Base-by-base conservation (phyloP, 2,329 filamentous ascomycete genomes). In the Ascomycota sp. region DNA sequence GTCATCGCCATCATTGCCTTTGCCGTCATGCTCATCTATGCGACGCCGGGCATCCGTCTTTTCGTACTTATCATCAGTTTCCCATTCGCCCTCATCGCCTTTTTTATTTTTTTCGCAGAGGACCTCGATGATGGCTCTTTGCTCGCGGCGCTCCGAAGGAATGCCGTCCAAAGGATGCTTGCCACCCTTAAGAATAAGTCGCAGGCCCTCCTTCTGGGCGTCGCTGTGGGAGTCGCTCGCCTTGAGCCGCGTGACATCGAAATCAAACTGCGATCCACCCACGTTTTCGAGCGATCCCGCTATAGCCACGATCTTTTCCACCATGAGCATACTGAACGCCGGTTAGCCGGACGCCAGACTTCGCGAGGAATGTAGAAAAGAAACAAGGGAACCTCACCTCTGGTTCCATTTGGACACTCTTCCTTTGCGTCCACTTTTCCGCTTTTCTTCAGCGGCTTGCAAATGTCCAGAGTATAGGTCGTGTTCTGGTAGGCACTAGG, bases 61-160 rank as follows among this genome's bases (percentile, higher is more conserved):
- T 25, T 40, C 40, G 32, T 38, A 38, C 38, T 66, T 55, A 33
- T 75, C 65, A 36, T 65, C 56, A 3, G 59, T 48, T 27, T 63
- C 57, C 47, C 63, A 68, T 42, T 78, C 70, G 38, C 68, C 69
- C 54, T 93, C 85, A 6, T 75, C 63, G 1, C 85, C 85, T 7
- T 72, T 73, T 39, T 67, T 63, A 2, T 75, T 62, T 20, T 54
- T 58, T 44, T 92, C 76, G 53, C 89, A 98, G 13, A 85, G 48
- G 41, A 95, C 83, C 43, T 92, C 79, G 31, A 95, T 68, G 8
- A 92, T 65, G 4, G 83, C 80, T 43, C 70, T 73, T 50, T 91
- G 78, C 35, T 68, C 57, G 20, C 55, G 54, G 32, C 61, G 58
- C 29, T 62, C 57, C 31, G 63, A 59, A 7, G 40, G 32, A 2